Evolutionary conservation across 331 rosid genomes (phyloP).

Genomic region (Rhamnella rubrinervis): DNA sequence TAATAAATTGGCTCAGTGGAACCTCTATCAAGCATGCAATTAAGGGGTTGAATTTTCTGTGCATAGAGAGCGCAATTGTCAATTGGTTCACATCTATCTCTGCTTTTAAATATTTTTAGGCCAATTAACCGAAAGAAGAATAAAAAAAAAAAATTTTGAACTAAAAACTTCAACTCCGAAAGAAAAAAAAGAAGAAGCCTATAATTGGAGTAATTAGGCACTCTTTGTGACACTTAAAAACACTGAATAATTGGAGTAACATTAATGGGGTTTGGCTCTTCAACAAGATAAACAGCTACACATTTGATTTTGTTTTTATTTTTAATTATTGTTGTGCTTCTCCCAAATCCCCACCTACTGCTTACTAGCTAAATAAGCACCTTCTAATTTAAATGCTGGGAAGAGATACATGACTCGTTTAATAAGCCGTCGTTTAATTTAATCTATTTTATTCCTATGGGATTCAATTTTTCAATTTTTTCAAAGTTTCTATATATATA

Average conservation of each 20-base stretch:
- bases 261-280: background rate
- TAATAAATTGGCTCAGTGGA: background rate
- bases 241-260: no score
- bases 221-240: no score
- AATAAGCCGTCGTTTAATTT: no score
- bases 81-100: background rate
- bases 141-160: background rate
- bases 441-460: no score
- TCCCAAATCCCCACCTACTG: conserved; percentile 20
- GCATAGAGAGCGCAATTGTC: background rate
- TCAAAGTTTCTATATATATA: no score
- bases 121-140: background rate
- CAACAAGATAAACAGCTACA: conserved; percentile 11
- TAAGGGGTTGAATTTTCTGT: background rate
- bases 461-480: background rate
- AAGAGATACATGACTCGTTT: background rate
- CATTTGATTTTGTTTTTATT: background rate
- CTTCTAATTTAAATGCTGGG: conserved; percentile 21
- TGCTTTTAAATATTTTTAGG: background rate
- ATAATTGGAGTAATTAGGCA: no score
- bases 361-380: conserved; percentile 1
- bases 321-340: background rate
- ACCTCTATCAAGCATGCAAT: background rate
- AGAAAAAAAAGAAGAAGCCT: no score
- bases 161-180: no score